Evolutionary conservation across 768 basidiomycete genomes (phyloP).

Genomic region (Nevesoporus exiguus): DNA sequence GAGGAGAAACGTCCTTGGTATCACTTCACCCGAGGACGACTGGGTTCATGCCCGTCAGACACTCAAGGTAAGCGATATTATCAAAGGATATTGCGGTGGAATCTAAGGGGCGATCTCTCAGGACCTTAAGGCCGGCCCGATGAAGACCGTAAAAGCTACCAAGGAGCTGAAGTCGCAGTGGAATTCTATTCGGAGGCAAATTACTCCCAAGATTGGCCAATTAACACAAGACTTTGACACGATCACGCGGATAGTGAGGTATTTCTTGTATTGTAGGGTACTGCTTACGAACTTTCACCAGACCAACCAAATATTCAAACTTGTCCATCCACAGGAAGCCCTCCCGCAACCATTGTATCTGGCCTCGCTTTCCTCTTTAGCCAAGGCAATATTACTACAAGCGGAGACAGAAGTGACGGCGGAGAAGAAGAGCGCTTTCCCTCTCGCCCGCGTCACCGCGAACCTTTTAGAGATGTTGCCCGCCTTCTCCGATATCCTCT

Average conservation of each 20-base stretch:
- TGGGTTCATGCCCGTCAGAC: constrained; percentile 56
- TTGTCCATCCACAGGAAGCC: constrained; percentile 34
- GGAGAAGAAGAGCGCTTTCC: constrained; percentile 78
- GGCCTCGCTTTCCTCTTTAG: constrained; percentile 81
- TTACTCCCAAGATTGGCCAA: constrained; percentile 86
- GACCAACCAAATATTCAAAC: constrained; percentile 42
- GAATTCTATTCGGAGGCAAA: constrained; percentile 67
- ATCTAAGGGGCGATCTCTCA: constrained; percentile 31
- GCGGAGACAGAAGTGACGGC: constrained; percentile 93
- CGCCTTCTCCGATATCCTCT: constrained; percentile 71
- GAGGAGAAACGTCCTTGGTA: constrained; percentile 43
- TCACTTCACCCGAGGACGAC: constrained; percentile 58
- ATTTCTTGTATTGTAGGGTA: constrained; percentile 5
- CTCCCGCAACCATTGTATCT: constrained; percentile 50
- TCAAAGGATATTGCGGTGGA: constrained; percentile 19
- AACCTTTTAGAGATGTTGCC: constrained; percentile 60
- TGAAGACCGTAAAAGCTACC: constrained; percentile 61
- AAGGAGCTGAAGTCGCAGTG: constrained; percentile 55
- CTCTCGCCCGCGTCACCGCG: constrained; percentile 70
- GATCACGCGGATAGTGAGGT: constrained; percentile 63
- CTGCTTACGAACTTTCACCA: constrained; percentile 19
- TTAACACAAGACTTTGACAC: constrained; percentile 65
- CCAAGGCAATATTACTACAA: constrained; percentile 85
- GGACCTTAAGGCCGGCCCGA: constrained; percentile 60
- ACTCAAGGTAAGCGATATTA: constrained; percentile 45